Percentiles rank a stretch among this genome's conserved stretches.
These are phyloP conservation scores for Cyberlindnera misumaiensis DNA, from an alignment of 805 yeast genomes.

Conservation along the genomic window DNA sequence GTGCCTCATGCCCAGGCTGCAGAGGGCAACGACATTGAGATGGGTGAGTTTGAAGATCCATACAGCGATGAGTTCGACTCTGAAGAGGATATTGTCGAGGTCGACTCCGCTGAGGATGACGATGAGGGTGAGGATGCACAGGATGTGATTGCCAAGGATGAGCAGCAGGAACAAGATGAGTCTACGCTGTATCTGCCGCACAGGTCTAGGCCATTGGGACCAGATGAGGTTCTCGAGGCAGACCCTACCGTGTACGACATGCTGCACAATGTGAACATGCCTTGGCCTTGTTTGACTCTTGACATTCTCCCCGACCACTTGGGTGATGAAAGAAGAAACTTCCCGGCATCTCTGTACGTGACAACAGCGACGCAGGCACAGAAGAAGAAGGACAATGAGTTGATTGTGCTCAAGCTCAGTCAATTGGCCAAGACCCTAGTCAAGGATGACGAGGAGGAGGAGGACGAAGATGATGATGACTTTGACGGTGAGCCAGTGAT, in stretches of 20 bases:
- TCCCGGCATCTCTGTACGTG: slow-evolving; percentile 80
- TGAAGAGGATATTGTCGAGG: slow-evolving; percentile 82
- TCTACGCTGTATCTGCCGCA: slow-evolving; percentile 76
- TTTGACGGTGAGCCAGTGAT: slow-evolving; percentile 75
- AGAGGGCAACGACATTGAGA: slow-evolving; percentile 40
- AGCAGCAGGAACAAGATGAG: slow-evolving; percentile 32
- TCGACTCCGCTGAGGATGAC: slow-evolving; percentile 44
- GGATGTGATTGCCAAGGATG: slow-evolving; percentile 29
- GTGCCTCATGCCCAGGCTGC: slow-evolving; percentile 17
- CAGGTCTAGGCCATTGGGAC: slow-evolving; percentile 82
- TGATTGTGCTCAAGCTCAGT: slow-evolving; percentile 76
- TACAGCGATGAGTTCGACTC: slow-evolving; percentile 90
- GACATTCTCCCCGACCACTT: slow-evolving; percentile 82
- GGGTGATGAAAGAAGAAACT: slow-evolving; percentile 83
- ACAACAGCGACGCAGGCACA: slow-evolving; percentile 94
- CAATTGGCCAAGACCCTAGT: slow-evolving; percentile 80
- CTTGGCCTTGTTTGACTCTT: slow-evolving; percentile 95
- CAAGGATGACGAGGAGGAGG: slow-evolving; percentile 74
- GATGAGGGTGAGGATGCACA: slow-evolving; percentile 30
- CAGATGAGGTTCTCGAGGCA: slow-evolving; percentile 93
- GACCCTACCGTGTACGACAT: slow-evolving; percentile 95
- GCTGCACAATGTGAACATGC: slow-evolving; percentile 88
- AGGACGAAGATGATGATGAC: slow-evolving; percentile 66
- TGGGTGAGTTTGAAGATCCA: slow-evolving; percentile 85
- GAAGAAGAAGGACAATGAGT: slow-evolving; percentile 79